phyloP scores from a whole-genome alignment of 1,284 basidiomycete species.

The Grifola frondosa region DNA sequence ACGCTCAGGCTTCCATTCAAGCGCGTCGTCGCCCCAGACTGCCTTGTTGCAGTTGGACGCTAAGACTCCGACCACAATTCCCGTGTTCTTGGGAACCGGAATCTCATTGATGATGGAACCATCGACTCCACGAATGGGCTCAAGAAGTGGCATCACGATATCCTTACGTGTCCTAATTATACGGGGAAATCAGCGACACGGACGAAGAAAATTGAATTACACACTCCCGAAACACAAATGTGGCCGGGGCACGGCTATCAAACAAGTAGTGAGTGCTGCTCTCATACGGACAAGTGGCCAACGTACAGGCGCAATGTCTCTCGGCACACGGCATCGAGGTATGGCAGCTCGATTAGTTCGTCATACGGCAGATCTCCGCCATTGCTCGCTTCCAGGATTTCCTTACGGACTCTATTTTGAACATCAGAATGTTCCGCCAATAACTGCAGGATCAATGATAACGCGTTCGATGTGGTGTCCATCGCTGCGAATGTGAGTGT shows the following conservation, averaged over 20 bases:
- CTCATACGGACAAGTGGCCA: constrained; percentile 21
- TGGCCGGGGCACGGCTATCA: constrained; percentile 2
- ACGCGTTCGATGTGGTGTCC: constrained; percentile 55
- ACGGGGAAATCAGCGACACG: no score
- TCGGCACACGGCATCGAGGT: constrained; percentile 53
- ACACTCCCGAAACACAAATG: constrained; percentile 12
- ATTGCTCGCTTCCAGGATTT: constrained; percentile 33
- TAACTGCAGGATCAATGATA: constrained; percentile 66
- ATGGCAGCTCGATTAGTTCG: constrained; percentile 31
- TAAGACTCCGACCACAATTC: constrained; percentile 26
- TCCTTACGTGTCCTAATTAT: constrained; percentile 3
- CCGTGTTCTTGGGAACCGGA: constrained; percentile 41
- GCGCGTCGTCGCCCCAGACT: constrained; percentile 32
- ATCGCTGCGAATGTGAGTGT: constrained; percentile 49
- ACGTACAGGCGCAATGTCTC: no score
- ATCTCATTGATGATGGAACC: constrained; percentile 41
- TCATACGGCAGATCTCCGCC: constrained; percentile 14
- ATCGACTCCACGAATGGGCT: constrained; percentile 23
- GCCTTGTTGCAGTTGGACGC: constrained; percentile 29
- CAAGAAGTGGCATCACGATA: constrained; percentile 26
- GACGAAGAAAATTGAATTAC: background rate
- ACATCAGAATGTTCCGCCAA: constrained; percentile 49
- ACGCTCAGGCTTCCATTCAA: constrained; percentile 32
- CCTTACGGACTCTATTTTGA: constrained; percentile 55
- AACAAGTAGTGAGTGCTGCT: background rate